phyloP scores from a whole-genome alignment of 345 rosid genomes.

The Sonneratia alba region DNA sequence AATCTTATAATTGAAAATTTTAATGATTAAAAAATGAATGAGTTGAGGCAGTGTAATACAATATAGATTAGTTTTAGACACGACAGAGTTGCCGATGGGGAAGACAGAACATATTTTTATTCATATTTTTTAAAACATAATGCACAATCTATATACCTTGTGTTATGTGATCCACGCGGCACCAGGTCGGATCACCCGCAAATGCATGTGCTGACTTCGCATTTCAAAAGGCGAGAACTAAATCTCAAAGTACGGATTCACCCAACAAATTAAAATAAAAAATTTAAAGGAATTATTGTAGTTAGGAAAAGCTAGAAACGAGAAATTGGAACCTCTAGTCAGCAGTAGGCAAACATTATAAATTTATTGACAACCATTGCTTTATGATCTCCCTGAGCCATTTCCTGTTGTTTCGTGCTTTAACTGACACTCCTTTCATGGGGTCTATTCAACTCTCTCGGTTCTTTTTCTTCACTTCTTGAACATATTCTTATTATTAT shows the following conservation, averaged over 20 bases:
- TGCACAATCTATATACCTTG: neutral
- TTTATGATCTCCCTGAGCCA: neutral
- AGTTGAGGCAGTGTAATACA: no score
- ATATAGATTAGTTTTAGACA: no score
- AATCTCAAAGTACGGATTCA: neutral
- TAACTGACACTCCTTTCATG: neutral
- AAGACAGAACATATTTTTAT: neutral
- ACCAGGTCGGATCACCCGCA: neutral
- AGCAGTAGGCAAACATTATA: neutral
- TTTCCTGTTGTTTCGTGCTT: neutral
- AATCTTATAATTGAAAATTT: no score
- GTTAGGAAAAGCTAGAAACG: conserved; percentile 2
- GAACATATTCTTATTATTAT: neutral
- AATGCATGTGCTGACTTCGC: conserved; percentile 1
- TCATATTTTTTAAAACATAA: neutral
- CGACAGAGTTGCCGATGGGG: no score
- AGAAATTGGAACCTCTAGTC: conserved; percentile 10
- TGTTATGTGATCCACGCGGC: neutral
- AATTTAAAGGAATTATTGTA: neutral
- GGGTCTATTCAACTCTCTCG: neutral
- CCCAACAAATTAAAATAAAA: neutral
- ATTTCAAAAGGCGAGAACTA: neutral
- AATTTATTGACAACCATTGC: neutral
- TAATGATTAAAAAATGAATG: no score
- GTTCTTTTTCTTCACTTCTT: neutral